Conservation (phyloP, 83 land plant genomes). For the Diphasiastrum complanatum region DNA sequence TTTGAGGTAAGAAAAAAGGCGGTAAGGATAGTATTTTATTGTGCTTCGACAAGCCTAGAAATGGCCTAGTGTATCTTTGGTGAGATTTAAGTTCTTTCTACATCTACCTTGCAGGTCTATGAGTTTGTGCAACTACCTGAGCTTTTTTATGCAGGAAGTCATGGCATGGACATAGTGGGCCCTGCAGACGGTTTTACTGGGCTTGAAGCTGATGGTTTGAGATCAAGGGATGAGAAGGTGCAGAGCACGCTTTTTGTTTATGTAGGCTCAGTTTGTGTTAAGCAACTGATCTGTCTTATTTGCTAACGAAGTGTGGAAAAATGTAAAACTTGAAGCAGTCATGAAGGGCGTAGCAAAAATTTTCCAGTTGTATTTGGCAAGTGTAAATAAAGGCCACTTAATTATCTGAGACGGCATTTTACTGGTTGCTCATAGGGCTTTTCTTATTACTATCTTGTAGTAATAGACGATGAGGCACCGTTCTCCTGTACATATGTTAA, state of each 20-base stretch:
- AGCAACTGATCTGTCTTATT: too few relatives aligned
- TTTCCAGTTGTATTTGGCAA: too few relatives aligned
- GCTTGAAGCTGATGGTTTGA: not conserved
- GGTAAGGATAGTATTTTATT: not conserved
- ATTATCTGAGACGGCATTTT: not conserved
- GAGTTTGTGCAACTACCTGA: constrained; percentile 6
- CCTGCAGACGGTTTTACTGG: not conserved
- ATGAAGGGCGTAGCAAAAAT: too few relatives aligned
- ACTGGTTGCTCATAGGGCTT: too few relatives aligned
- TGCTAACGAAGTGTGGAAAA: too few relatives aligned
- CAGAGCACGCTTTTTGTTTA: not conserved
- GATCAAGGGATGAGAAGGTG: not conserved
- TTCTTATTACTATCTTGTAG: not conserved
- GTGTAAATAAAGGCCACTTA: too few relatives aligned
- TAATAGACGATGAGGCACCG: too few relatives aligned
- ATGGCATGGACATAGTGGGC: constrained; percentile 8
- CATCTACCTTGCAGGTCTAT: not conserved
- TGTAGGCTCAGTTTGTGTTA: too few relatives aligned
- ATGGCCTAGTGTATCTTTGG: too few relatives aligned
- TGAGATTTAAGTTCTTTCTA: not conserved
- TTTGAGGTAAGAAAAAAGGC: too few relatives aligned
- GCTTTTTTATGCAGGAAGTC: constrained; percentile 2
- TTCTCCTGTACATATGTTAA: too few relatives aligned
- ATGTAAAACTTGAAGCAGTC: too few relatives aligned
- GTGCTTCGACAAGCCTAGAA: not conserved